phyloP scores from a whole-genome alignment of 768 basidiomycete species.

The Xanthoconium purpureum region DNA sequence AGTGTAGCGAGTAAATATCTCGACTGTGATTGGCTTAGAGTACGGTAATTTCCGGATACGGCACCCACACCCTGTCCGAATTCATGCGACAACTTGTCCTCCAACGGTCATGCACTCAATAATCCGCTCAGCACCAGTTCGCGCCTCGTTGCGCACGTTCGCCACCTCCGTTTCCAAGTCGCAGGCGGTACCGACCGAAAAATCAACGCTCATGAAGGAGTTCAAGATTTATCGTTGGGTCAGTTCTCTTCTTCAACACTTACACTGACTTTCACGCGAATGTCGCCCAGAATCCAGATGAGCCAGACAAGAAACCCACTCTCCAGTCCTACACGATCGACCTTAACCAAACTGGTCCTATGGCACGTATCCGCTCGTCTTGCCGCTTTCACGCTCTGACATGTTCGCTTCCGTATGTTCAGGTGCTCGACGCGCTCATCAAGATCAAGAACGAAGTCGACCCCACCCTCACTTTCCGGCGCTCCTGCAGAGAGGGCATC shows the following conservation, averaged over 20 bases:
- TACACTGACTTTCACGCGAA: neutral
- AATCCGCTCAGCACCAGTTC: neutral
- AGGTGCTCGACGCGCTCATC: slow-evolving; percentile 90
- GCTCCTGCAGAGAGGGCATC: slow-evolving; percentile 94
- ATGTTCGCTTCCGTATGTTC: neutral
- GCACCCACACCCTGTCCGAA: neutral
- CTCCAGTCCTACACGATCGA: slow-evolving; percentile 91
- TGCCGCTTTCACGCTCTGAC: slow-evolving; percentile 4
- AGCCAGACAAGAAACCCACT: slow-evolving; percentile 85
- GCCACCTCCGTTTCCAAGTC: slow-evolving; percentile 23
- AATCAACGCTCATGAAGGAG: slow-evolving; percentile 78
- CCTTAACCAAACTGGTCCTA: slow-evolving; percentile 92
- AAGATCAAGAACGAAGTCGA: slow-evolving; percentile 99
- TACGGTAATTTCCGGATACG: no score
- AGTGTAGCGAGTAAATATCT: no score
- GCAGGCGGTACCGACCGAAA: slow-evolving; percentile 53
- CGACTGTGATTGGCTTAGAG: no score
- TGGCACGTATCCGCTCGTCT: slow-evolving; percentile 49
- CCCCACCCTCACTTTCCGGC: slow-evolving; percentile 93
- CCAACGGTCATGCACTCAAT: no score
- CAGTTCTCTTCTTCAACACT: neutral
- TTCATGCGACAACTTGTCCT: neutral
- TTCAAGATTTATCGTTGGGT: slow-evolving; percentile 99
- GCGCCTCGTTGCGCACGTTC: slow-evolving; percentile 31
- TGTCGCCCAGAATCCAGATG: slow-evolving; percentile 78